Conservation (phyloP, 495 filamentous ascomycete species). For the Podospora didyma region DNA sequence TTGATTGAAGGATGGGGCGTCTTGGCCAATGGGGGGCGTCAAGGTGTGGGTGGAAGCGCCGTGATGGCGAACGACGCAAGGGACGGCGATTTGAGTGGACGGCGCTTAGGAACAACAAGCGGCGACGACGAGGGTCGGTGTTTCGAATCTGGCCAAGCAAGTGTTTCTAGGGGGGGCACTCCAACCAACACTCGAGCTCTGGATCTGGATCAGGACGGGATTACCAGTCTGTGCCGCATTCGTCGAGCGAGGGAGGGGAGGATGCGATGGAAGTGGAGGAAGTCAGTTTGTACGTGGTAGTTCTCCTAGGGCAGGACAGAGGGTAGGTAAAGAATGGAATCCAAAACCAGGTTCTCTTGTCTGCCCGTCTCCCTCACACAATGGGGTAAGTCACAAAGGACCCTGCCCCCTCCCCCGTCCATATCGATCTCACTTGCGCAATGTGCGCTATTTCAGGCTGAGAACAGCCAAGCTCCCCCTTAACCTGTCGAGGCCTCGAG, state of each 20-base stretch:
- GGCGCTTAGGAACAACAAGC: slow-evolving; percentile 30
- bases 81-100: slow-evolving; percentile 21
- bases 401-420: background rate
- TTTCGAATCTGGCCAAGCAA: slow-evolving; percentile 18
- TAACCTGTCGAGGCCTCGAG: background rate
- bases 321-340: no score
- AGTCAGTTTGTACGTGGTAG: no score
- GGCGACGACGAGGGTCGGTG: slow-evolving; percentile 17
- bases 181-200: background rate
- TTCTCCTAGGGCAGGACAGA: no score
- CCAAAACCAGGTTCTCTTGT: no score
- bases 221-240: background rate
- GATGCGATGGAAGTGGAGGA: background rate
- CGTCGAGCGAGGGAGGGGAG: background rate
- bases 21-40: slow-evolving; percentile 24
- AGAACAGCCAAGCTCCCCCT: background rate
- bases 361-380: no score
- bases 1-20: slow-evolving; percentile 18
- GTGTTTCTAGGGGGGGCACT: slow-evolving; percentile 4
- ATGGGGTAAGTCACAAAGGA: background rate
- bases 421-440: background rate
- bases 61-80: slow-evolving; percentile 19
- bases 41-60: slow-evolving; percentile 29
- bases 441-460: slow-evolving; percentile 17
- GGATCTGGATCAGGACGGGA: background rate